These are phyloP conservation scores for Penicillium paxilli DNA, from an alignment of 495 filamentous ascomycete species.

Conservation along the genomic window DNA sequence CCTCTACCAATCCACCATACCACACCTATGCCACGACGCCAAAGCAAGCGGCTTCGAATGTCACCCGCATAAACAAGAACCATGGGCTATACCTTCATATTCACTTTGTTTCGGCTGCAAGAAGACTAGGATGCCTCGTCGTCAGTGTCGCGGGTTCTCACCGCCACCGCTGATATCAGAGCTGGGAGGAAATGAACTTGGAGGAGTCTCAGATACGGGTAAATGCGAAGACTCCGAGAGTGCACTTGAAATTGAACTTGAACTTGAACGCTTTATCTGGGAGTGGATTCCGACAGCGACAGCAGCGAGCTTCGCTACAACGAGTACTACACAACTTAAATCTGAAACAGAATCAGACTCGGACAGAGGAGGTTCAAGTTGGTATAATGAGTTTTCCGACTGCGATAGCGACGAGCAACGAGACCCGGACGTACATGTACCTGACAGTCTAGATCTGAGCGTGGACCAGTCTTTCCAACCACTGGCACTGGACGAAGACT, in stretches of 20 bases:
- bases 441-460: no score
- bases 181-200: background rate
- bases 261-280: background rate
- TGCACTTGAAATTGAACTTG: background rate
- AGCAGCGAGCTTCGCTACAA: background rate
- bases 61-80: background rate
- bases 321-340: no score
- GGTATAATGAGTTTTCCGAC: no score
- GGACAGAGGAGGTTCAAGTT: no score
- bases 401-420: no score
- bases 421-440: no score
- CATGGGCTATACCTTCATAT: background rate
- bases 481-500: no score
- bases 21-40: conserved; percentile 18
- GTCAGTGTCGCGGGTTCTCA: background rate
- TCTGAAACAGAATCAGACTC: no score
- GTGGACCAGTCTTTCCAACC: no score
- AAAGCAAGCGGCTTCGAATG: conserved; percentile 25
- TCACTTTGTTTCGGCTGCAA: conserved; percentile 19
- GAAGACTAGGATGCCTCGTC: background rate
- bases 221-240: background rate
- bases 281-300: background rate
- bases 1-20: conserved; percentile 4
- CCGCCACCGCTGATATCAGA: background rate
- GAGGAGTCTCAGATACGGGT: background rate